Evolutionary conservation across 176 grass and related monocot genomes (phyloP).

Genomic region (Oropetium thomaeum): DNA sequence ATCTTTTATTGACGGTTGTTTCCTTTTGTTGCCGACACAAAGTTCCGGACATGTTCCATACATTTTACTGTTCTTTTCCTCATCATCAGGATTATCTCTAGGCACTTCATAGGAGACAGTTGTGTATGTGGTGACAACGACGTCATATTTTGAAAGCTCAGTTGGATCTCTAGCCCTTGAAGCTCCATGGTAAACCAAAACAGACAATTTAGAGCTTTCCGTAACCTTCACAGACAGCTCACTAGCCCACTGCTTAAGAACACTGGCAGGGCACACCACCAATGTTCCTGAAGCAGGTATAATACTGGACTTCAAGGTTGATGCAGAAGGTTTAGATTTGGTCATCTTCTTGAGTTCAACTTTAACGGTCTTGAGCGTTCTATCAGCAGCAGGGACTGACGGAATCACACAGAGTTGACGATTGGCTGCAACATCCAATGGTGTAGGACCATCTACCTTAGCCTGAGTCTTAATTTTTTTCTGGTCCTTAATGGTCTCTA

Average conservation of each 20-base stretch:
- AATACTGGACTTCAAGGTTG: slow-evolving; percentile 14
- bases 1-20: slow-evolving; percentile 24
- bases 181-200: slow-evolving; percentile 89
- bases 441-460: background rate
- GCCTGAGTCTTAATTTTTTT: slow-evolving; percentile 30
- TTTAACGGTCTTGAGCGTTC: background rate
- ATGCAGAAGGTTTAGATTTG: slow-evolving; percentile 20
- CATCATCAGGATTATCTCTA: slow-evolving; percentile 55
- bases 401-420: background rate
- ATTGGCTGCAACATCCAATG: background rate
- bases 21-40: slow-evolving; percentile 56
- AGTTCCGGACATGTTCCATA: slow-evolving; percentile 34
- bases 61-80: slow-evolving; percentile 48
- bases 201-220: slow-evolving; percentile 63
- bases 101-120: slow-evolving; percentile 85
- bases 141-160: slow-evolving; percentile 77
- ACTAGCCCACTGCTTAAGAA: slow-evolving; percentile 87
- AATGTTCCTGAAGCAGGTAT: slow-evolving; percentile 76
- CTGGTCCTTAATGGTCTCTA: slow-evolving; percentile 13
- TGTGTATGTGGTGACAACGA: slow-evolving; percentile 87
- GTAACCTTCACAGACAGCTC: slow-evolving; percentile 71
- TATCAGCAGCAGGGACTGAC: slow-evolving; percentile 14
- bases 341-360: slow-evolving; percentile 40
- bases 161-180: slow-evolving; percentile 74
- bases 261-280: slow-evolving; percentile 84